Base-by-base conservation (phyloP, 2,329 filamentous ascomycete species). In the Aspergillus sp. region DNA sequence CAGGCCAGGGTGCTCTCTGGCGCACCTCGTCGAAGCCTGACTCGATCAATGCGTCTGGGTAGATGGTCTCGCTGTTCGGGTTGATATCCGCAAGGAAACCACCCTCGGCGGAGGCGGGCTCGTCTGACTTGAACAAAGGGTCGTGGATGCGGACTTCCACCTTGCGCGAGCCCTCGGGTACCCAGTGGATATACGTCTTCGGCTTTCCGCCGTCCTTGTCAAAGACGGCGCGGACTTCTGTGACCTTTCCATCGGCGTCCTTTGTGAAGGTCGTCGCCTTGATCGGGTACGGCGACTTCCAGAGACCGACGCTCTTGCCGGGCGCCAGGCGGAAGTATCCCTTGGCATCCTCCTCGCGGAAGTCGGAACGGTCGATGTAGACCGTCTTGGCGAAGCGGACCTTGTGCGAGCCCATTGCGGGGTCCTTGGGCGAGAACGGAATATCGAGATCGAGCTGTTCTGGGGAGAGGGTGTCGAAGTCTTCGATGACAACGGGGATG, bases 121-220 rank as follows among this genome's bases (percentile, higher is more conserved):
- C 89, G 48, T 93, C 88, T 4, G 88, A 91, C 73, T 91, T 92
- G 84, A 97, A 97, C 0, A 98, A 83, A 3, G 86, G 80, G 71
- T 91, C 90, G 77, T 95, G 88, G 48, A 95, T 81, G 58, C 93
- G 89, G 42, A 86, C 89, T 73, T 93, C 89, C 12, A 88, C 87
- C 54, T 78, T 81, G 58, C 87, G 77, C 4, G 84, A 83, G 39
- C 82, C 82, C 36, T 79, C 76, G 63, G 86, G 85, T 5, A 96
- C 90, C 93, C 93, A 97, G 71, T 96, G 92, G 71, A 97, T 96
- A 70, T 81, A 83, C 0, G 91, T 87, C 78, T 96, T 93, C 42
- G 89, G 85, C 59, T 81, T 82, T 69, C 88, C 86, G 17, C 82
- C 84, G 59, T 90, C 88, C 58, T 76, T 75, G 32, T 83, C 83